phyloP scores from a whole-genome alignment of 768 basidiomycete genomes.

The Multifurca ochricompacta region DNA sequence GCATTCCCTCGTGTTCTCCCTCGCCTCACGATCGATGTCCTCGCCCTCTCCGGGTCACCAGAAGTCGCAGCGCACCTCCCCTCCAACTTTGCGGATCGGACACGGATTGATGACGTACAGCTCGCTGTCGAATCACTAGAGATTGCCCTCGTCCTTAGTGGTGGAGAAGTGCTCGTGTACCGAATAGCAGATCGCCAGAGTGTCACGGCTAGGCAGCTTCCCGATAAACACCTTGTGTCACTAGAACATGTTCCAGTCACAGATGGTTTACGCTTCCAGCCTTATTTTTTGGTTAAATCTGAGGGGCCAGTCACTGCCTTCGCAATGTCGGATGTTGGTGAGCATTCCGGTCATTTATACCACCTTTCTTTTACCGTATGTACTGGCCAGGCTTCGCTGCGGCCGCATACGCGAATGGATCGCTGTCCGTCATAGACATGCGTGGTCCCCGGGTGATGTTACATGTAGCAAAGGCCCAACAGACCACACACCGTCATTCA shows the following conservation, averaged over 20 bases:
- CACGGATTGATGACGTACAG: slow-evolving; percentile 37
- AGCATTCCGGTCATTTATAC: slow-evolving; percentile 20
- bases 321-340: slow-evolving; percentile 70
- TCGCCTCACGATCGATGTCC: slow-evolving; percentile 48
- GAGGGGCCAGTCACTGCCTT: slow-evolving; percentile 43
- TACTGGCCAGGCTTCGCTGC: slow-evolving; percentile 62
- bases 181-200: slow-evolving; percentile 27
- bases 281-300: slow-evolving; percentile 51
- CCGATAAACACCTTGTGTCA: slow-evolving; percentile 45
- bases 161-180: slow-evolving; percentile 53
- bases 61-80: slow-evolving; percentile 23
- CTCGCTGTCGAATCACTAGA: slow-evolving; percentile 53
- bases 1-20: slow-evolving; percentile 62
- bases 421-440: slow-evolving; percentile 62
- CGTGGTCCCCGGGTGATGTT: slow-evolving; percentile 64
- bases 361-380: slow-evolving; percentile 2
- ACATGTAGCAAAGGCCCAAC: slow-evolving; percentile 35
- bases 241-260: slow-evolving; percentile 42
- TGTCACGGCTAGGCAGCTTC: slow-evolving; percentile 19
- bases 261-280: slow-evolving; percentile 42
- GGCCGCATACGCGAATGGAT: slow-evolving; percentile 52
- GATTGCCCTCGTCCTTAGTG: slow-evolving; percentile 42
- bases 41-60: slow-evolving; percentile 22
- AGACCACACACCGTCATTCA: slow-evolving; percentile 33
- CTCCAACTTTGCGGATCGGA: slow-evolving; percentile 24